Base-by-base conservation (phyloP, 2,329 filamentous ascomycete genomes). In the Pseudocercospora crystallina region DNA sequence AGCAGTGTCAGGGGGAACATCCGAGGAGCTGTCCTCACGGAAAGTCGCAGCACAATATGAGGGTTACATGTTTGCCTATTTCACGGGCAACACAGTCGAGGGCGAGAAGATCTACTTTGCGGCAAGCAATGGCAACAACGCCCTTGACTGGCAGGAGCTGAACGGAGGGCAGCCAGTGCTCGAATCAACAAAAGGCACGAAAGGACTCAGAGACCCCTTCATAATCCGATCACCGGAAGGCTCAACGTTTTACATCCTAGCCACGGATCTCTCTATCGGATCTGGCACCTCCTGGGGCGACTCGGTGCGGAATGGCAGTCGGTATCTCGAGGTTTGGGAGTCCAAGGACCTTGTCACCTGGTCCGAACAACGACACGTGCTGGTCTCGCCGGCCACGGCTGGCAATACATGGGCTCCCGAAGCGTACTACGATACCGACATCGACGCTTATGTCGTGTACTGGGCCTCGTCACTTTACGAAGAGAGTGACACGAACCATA, bases 371-470 rank as follows among this genome's bases (percentile, higher is more conserved):
- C 71, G 78, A 12, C 76, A 79, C 15, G 65, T 79, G 15, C 67
- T 72, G 5, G 76, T 80, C 0, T 78, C 77, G 0, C 76, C 77
- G 0, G 54, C 69, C 1, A 75, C 70, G 0, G 78, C 77, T 0
- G 78, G 78, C 2, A 81, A 78, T 43, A 80, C 78, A 0, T 82
- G 80, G 80, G 80, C 79, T 0, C 80, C 80, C 0, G 76, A 78
- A 43, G 79, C 79, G 0, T 74, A 81, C 44, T 82, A 74, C 73
- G 78, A 82, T 55, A 66, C 70, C 0, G 63, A 66, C 1, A 73
- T 75, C 59, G 59, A 63, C 12, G 69, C 74, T 37, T 79, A 75
- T 61, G 71, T 75, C 13, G 71, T 79, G 39, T 75, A 76, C 62
- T 80, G 76, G 77, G 68, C 77, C 0, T 71, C 71, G 4, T 41